Base-by-base conservation (phyloP, 805 yeast species). In the Helenozyma rhizophorensis region DNA sequence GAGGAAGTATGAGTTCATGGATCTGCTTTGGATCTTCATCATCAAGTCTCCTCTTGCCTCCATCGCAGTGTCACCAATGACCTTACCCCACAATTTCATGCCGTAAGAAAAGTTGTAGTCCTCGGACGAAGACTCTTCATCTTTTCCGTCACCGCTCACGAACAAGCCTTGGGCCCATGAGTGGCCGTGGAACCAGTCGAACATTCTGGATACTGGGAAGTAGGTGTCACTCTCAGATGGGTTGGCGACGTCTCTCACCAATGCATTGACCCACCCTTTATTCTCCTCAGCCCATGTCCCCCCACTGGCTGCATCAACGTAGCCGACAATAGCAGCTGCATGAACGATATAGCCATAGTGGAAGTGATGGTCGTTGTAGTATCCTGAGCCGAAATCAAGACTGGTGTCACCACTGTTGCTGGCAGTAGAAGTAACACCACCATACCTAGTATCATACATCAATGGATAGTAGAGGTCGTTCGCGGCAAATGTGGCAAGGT, bases 281-380 rank as follows among this genome's bases (percentile, higher is more conserved):
- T 71, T 68, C 8, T 52, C 56, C 8, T 42, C 37, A 4, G 68
- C 56, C 79, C 83, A 81, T 2, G 60, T 50, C 8, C 78, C 78
- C 3, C 80, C 81, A 59, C 46, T 65, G 80, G 47, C 74, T 63
- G 26, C 50, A 51, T 85, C 94, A 12, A 80, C 75, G 34, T 75
- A 56, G n/a, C 81, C 89, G 28, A 84, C 73, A 14, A 83, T 64
- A 1, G 94, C 88, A 5, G 94, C 94, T 1, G 94, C 83, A 53
- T 84, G 89, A 29, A 85, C 70, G 45, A 78, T 80, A 56, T 84
- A 86, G 9, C 93, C 93, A 50, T 82, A 86, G 54, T 86, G 94
- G 72, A 84, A 86, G 53, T 85, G 93, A 49, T 86, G 95, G 50
- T 86, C 95, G 47, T 85, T 84, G 59, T 84, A 85, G 54, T 74